A percentile compares a stretch with the other conserved stretches of the same genome.
These are phyloP conservation scores for Arabis alpina DNA, from an alignment of 345 rosid genomes.

Conservation along the genomic window DNA sequence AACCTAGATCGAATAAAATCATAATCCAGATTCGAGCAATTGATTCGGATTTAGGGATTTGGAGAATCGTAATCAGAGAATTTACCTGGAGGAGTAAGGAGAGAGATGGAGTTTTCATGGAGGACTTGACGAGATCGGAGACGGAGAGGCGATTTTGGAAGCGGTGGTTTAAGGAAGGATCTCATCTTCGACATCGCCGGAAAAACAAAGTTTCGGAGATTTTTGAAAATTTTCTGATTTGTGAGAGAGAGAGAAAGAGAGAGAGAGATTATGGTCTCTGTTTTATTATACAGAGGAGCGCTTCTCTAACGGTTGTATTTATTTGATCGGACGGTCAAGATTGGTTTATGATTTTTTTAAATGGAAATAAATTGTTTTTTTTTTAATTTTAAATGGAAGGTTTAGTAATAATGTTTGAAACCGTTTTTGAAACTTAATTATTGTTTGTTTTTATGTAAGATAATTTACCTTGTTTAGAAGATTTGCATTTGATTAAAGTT, in stretches of 20 bases:
- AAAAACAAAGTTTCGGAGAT: background rate
- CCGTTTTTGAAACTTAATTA: background rate
- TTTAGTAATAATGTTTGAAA: constrained; percentile 1
- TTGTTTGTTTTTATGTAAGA: background rate
- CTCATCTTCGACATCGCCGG: constrained; percentile 62
- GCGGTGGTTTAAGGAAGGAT: constrained; percentile 71
- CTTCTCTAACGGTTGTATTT: constrained; percentile 54
- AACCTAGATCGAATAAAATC: constrained; percentile 43
- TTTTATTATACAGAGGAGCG: constrained; percentile 42
- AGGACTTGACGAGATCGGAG: constrained; percentile 61
- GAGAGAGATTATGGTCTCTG: background rate
- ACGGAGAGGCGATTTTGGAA: constrained; percentile 71
- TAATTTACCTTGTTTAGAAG: background rate
- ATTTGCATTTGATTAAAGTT: no score
- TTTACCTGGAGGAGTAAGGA: constrained; percentile 74
- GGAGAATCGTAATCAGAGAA: background rate
- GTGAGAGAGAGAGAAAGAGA: background rate
- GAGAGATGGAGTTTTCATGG: constrained; percentile 46
- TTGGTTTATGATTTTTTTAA: constrained; percentile 33
- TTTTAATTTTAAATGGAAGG: background rate
- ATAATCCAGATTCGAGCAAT: background rate
- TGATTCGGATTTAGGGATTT: background rate
- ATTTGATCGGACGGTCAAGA: constrained; percentile 48
- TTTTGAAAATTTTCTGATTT: background rate
- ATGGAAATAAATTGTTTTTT: constrained; percentile 13